These are phyloP conservation scores for Mycena olivaceomarginata DNA, from an alignment of 768 basidiomycete species.

Conservation along the genomic window DNA sequence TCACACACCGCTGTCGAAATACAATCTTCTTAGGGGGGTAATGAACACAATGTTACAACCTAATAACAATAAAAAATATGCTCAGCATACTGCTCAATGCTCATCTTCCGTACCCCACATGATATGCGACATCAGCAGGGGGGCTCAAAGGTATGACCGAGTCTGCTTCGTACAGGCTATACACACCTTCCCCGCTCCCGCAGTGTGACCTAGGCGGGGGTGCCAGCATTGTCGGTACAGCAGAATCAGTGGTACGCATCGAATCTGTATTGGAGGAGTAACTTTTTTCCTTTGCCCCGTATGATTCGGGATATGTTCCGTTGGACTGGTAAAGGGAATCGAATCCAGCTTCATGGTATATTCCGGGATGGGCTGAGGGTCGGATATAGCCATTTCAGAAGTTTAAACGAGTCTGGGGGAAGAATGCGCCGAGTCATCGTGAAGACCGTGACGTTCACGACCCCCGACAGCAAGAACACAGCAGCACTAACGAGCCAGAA, in stretches of 20 bases:
- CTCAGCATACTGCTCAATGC: conserved; percentile 8
- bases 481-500: conserved; percentile 52
- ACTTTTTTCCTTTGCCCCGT: conserved; percentile 25
- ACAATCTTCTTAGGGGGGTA: too few species aligned
- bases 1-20: too few species aligned
- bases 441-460: conserved; percentile 62
- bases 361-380: conserved; percentile 45
- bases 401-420: conserved; percentile 55
- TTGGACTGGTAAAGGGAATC: conserved; percentile 49
- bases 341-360: conserved; percentile 28
- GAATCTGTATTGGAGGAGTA: neutral
- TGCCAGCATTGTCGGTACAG: conserved; percentile 12
- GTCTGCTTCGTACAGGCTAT: conserved; percentile 41
- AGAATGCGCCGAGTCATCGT: conserved; percentile 59
- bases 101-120: neutral
- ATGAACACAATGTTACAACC: conserved; percentile 22
- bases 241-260: conserved; percentile 10
- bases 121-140: neutral
- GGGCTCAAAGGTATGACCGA: neutral
- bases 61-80: conserved; percentile 25
- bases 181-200: conserved; percentile 41
- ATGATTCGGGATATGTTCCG: conserved; percentile 39
- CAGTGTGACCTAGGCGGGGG: conserved; percentile 10
- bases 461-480: conserved; percentile 62
- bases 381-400: conserved; percentile 52